These are phyloP conservation scores for Poa pratensis DNA, from an alignment of 176 grass and related monocot species.

Conservation along the genomic window DNA sequence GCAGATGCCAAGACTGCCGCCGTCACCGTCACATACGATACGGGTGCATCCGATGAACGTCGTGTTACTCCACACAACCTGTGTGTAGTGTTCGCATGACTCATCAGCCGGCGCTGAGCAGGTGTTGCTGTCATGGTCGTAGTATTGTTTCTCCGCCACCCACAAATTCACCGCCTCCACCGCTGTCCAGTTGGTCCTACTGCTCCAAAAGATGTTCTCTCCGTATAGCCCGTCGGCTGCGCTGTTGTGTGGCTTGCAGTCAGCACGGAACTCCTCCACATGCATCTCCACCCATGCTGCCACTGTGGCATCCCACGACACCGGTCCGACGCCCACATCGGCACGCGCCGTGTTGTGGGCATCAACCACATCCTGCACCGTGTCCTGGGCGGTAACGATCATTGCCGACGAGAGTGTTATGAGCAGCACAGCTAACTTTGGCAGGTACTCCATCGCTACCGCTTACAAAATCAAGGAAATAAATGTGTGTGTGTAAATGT, in stretches of 20 bases:
- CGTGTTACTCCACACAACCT: conserved; percentile 26
- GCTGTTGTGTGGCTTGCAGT: conserved; percentile 22
- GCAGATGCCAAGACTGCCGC: conserved; percentile 48
- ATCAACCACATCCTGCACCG: conserved; percentile 44
- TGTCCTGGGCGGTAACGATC: background rate
- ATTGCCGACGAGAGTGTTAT: background rate
- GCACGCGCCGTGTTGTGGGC: conserved; percentile 45
- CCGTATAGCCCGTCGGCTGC: background rate
- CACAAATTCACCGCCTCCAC: too few species aligned
- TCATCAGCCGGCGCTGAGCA: too few species aligned
- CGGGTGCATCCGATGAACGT: conserved; percentile 45
- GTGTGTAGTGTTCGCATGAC: too few species aligned
- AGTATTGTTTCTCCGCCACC: conserved; percentile 45
- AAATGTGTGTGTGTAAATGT: background rate
- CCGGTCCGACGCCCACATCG: conserved; percentile 23
- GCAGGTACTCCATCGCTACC: background rate
- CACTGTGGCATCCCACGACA: conserved; percentile 3
- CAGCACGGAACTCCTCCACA: background rate
- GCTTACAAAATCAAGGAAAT: too few species aligned
- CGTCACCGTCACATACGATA: conserved; percentile 3
- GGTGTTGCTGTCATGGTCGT: too few species aligned
- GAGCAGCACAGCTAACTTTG: background rate
- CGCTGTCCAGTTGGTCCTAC: background rate
- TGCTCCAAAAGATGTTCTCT: background rate
- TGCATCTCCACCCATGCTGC: conserved; percentile 39